phyloP scores from a whole-genome alignment of 352 stramenopile genomes.

The Pythium coloratum region DNA sequence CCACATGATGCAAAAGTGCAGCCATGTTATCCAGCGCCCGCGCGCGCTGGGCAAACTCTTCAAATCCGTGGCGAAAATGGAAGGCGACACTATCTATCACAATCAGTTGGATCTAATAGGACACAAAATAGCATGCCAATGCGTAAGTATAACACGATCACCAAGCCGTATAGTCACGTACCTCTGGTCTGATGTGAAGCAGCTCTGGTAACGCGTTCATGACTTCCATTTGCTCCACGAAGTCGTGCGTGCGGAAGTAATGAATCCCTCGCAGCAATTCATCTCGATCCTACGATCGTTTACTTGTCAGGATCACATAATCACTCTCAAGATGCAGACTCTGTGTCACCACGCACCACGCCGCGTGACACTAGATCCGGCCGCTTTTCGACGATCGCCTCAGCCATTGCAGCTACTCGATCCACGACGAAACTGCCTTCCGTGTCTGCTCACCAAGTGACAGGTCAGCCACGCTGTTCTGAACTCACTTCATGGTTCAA shows the following conservation, averaged over 20 bases:
- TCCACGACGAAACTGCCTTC: slow-evolving; percentile 93
- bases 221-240: slow-evolving; percentile 88
- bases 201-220: slow-evolving; percentile 70
- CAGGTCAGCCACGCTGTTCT: not conserved
- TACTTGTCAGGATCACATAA: too few relatives aligned
- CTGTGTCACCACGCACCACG: slow-evolving; percentile 1
- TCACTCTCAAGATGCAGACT: not conserved
- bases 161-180: slow-evolving; percentile 3
- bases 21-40: slow-evolving; percentile 76
- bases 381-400: slow-evolving; percentile 50
- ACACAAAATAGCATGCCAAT: too few relatives aligned
- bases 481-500: too few relatives aligned
- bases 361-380: slow-evolving; percentile 52
- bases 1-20: slow-evolving; percentile 60
- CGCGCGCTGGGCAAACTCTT: slow-evolving; percentile 65
- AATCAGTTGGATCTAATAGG: slow-evolving; percentile 74
- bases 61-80: slow-evolving; percentile 90
- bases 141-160: too few relatives aligned
- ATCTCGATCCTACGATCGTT: slow-evolving; percentile 50
- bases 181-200: slow-evolving; percentile 42
- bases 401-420: slow-evolving; percentile 83
- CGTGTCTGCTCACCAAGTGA: slow-evolving; percentile 51
- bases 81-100: slow-evolving; percentile 95
- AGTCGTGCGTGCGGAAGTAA: slow-evolving; percentile 86
- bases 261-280: slow-evolving; percentile 77